Base-by-base conservation (phyloP, 208 protist genomes). In the Strigomonas culicis region DNA sequence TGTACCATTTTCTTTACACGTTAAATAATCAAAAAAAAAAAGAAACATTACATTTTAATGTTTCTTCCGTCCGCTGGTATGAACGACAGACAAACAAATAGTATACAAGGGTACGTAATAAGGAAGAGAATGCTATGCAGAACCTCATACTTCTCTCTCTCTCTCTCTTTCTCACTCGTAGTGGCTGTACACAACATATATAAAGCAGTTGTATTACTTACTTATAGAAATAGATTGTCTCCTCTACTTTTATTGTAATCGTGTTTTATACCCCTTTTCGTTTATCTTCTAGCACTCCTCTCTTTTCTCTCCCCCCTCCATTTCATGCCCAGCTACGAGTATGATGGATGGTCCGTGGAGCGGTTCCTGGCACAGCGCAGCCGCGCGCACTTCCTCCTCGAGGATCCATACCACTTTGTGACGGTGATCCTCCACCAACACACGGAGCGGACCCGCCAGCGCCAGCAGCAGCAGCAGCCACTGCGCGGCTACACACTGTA, bases 281-380 rank as follows among this genome's bases (percentile, higher is more conserved):
- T 13, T 47, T 47, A 51, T 51, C 30, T 39, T 30, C 19, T 47
- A 41, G 21, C 25, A 25, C 30, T 34, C 47, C 19, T 24, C 59
- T n/a, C 6, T 66, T 8, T 39, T 24, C 32, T 39, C 31, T 59
- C 13, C 36, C 36, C 8, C 36, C 36, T 6, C 36, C 36, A 41
- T 13, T 6, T 13, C 46, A n/a, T n/a, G 10, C 28, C 44, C 8
- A 10, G 74, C 22, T 74, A 93, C 49, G 76, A 90, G 68, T 93
- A 88, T 57, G 84, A 92, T 2, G 84, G 86, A 44, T 95, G 89
- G 86, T 90, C 83, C 3, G 83, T 88, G 57, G 89, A 84, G 39
- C 67, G 75, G 22, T 62, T 95, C 8, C 79, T 80, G 0, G 25
- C 61, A 47, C 83, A 93, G 75, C 78, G 89, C 39, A 81, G 86